phyloP scores from a whole-genome alignment of 2,329 filamentous ascomycete species.

The Lachnellula arida region DNA sequence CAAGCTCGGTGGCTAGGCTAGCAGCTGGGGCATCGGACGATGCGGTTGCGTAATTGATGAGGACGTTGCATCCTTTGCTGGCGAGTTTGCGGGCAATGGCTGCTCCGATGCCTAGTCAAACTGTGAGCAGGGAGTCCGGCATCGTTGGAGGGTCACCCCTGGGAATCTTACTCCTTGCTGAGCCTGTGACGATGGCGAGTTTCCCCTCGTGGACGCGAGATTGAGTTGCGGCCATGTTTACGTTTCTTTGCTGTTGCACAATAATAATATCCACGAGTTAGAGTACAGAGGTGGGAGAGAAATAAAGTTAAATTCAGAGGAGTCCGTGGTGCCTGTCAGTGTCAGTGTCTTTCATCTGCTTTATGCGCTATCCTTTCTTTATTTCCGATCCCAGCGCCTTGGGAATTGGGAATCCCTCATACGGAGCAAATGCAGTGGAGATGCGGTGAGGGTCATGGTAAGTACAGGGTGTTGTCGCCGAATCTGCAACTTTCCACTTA shows the following conservation, averaged over 20 bases:
- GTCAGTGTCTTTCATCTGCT: too few relatives aligned
- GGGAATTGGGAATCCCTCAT: too few relatives aligned
- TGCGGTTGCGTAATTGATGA: conserved; percentile 60
- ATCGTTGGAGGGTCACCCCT: conserved; percentile 1
- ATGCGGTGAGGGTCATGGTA: too few relatives aligned
- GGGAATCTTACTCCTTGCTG: conserved; percentile 57
- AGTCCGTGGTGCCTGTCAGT: too few relatives aligned
- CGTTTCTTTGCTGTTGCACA: neutral
- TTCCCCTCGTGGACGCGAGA: conserved; percentile 53
- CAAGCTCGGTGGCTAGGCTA: conserved; percentile 49
- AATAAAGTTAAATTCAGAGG: too few relatives aligned
- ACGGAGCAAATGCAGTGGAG: too few relatives aligned
- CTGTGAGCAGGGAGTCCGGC: neutral
- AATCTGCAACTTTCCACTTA: too few relatives aligned
- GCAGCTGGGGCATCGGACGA: conserved; percentile 48
- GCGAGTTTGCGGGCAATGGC: conserved; percentile 61
- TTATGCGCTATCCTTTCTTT: too few relatives aligned
- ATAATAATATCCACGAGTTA: conserved; percentile 16
- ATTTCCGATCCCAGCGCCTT: too few relatives aligned
- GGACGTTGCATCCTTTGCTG: conserved; percentile 54
- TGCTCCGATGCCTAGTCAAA: conserved; percentile 62
- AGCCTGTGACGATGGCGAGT: conserved; percentile 71
- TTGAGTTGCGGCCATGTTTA: neutral
- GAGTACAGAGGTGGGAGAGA: neutral
- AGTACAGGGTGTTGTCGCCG: too few relatives aligned